Base-by-base conservation (phyloP, 2,329 filamentous ascomycete genomes). In the Pezizomycotina sp. region DNA sequence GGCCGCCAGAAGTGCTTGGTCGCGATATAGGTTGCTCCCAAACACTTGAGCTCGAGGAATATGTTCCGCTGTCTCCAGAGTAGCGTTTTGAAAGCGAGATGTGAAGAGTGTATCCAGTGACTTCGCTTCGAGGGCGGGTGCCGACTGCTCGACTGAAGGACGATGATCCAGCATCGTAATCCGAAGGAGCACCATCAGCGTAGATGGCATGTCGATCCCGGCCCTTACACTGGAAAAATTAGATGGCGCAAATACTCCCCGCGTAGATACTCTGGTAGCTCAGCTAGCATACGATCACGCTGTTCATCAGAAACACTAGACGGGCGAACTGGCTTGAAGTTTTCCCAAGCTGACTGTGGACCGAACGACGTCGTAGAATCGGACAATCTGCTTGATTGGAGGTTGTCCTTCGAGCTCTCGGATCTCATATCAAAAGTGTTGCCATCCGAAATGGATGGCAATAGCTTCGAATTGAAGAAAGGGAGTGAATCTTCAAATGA, bases 401-500 rank as follows among this genome's bases (percentile, higher is more conserved):
- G 31, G 70, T 77, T 33, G 76, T 70, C 50, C 84, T 83, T 34
- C 36, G 43, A 16, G 36, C 18, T 21, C 26, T 35, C 21, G 35
- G 45, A 43, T 31, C 42, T 22, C 30, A 44, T 26, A 36, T 45
- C 15, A 36, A 42, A 24, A 36, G 24, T 34, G 40, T 45, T 34
- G 34, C 49, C 48, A 34, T 44, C 36, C 19, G 49, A 45, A 43
- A 50, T 36, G 40, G 31, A 13, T 58, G 95, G 89, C 35, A 98
- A 69, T 28, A 98, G 69, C 62, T 93, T 95, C 2, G 86, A 93
- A 55, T 93, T 81, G 54, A 98, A 98, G 62, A 84, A 95, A 38
- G 84, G 86, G 34, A 95, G 67, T 5, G 86, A 92, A 51, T 98
- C 86, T 56, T 98, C 89, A 48, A 98, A 98, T 0, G 89, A 93